Evolutionary conservation across 495 filamentous ascomycete genomes (phyloP).

Genomic region (Daldinia childiae): DNA sequence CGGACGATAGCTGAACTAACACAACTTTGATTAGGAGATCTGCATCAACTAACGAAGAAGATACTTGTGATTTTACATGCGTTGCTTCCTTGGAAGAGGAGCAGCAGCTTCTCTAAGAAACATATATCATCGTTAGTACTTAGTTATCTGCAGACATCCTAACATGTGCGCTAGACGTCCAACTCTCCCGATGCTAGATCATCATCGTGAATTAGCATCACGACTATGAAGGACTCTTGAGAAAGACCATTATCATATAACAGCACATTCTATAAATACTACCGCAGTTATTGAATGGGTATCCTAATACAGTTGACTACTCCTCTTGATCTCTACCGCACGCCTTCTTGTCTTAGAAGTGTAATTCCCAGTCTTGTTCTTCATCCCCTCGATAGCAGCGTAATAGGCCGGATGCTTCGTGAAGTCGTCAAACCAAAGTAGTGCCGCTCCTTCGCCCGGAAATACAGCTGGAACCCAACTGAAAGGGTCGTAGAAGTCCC

Average conservation of each 20-base stretch:
- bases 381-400: slow-evolving; percentile 14
- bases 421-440: slow-evolving; percentile 63
- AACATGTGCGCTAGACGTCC: no score
- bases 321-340: slow-evolving; percentile 2
- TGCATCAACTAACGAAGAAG: neutral
- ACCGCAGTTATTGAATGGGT: neutral
- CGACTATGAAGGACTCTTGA: neutral
- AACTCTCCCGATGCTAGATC: no score
- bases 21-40: neutral
- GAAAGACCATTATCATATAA: neutral
- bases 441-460: slow-evolving; percentile 61
- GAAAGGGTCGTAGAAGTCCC: slow-evolving; percentile 67
- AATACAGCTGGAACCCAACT: slow-evolving; percentile 69
- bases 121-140: neutral
- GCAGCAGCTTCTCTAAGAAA: neutral
- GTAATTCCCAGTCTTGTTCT: slow-evolving; percentile 1
- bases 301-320: neutral
- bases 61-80: neutral
- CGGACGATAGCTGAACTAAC: neutral
- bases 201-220: neutral
- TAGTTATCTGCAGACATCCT: no score
- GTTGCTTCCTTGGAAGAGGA: neutral
- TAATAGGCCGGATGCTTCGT: slow-evolving; percentile 67
- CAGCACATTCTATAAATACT: neutral
- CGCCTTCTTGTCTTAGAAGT: neutral